Evolutionary conservation across 1,284 basidiomycete species (phyloP), one percentile per base, ranked within the genome.

Genomic region (Puccinia hordei): DNA sequence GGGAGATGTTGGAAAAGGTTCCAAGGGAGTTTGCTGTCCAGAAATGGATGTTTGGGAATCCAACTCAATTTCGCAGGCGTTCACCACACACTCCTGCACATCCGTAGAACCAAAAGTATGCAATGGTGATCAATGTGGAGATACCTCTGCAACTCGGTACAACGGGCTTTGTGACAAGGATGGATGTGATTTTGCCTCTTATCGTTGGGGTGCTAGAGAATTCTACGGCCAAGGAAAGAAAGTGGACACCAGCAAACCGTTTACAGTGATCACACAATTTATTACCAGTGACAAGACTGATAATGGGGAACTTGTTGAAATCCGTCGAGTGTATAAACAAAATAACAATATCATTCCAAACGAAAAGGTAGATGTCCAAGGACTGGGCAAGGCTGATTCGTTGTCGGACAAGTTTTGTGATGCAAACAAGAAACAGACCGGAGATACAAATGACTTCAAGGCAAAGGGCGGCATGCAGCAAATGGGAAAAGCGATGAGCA

Each of bases 1-100:
- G 15, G 63, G 81, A 1, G 73, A 86, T 86, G 9, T 81, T 88
- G 82, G 87, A 87, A 51, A 85, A 87, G 53, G 88, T 88, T 82
- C 86, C 85, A 30, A 85, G 86, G 81, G 88, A 88, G 82, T 86
- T 86, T 81, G 88, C 86, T 38, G 88, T 87, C 6, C 83, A 87
- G 35, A 87, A 87, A 68, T 85, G 88, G 30, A 89, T 88, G 75
- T 88, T 88, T 82, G 88, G 88, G 72, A 73, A 59, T 53, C 51
- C 10, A 73, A 73, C 35, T 73, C 72, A 19, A 44, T 57, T 30
- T 19, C 55, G n/a, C 49, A 73, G 24, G 72, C 72, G 0, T 59
- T 73, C 51, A 73, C 72, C 8, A 15, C 53, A n/a, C 72, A 73
- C 35, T 44, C 51, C n/a, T 73, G 72, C 53, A 8, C 27, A 8